phyloP scores from a whole-genome alignment of 2,329 filamentous ascomycete species.

The Talaromyces islandicus region DNA sequence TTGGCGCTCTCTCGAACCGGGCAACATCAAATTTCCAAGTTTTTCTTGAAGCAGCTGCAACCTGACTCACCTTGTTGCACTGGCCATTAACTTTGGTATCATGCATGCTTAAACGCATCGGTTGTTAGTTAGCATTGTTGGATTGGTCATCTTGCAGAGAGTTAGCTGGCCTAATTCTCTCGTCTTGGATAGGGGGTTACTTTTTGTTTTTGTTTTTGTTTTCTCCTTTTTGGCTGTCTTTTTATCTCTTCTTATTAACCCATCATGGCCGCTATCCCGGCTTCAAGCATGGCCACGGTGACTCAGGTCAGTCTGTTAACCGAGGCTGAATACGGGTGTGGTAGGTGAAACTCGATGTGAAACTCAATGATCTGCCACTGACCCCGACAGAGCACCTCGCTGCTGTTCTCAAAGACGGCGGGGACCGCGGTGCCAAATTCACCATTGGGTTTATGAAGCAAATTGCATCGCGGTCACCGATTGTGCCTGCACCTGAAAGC shows the following conservation, averaged over 20 bases:
- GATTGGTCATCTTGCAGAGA: background rate
- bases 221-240: background rate
- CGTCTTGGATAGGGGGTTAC: background rate
- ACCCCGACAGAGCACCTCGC: slow-evolving; percentile 33
- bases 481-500: background rate
- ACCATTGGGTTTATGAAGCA: slow-evolving; percentile 10
- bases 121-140: background rate
- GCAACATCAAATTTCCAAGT: background rate
- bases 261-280: slow-evolving; percentile 3
- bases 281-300: slow-evolving; percentile 24
- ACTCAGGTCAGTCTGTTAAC: slow-evolving; percentile 27
- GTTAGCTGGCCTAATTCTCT: background rate
- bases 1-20: background rate
- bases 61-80: background rate
- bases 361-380: slow-evolving; percentile 9
- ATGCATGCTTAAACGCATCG: background rate
- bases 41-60: background rate
- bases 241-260: background rate
- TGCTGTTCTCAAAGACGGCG: slow-evolving; percentile 22
- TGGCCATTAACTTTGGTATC: background rate
- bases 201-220: background rate
- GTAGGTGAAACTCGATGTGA: slow-evolving; percentile 20
- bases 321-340: slow-evolving; percentile 36
- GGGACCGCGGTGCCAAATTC: slow-evolving; percentile 2
- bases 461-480: slow-evolving; percentile 3